Percentiles rank a stretch among this genome's conserved stretches.
These are phyloP conservation scores for Pleurotus cornucopiae DNA, from an alignment of 768 basidiomycete genomes.

Conservation along the genomic window DNA sequence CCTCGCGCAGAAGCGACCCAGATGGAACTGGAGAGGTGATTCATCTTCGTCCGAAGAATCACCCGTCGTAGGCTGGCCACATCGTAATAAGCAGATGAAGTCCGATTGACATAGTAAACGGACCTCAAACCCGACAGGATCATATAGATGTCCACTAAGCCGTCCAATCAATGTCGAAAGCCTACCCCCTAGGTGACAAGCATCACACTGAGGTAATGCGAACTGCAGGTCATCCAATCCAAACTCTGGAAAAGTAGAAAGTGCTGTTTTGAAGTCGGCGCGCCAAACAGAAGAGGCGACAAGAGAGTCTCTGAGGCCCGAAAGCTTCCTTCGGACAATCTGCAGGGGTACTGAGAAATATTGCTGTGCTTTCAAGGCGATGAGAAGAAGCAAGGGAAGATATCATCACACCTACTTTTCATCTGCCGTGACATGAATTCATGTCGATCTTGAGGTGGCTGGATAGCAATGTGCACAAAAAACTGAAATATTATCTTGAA, in stretches of 20 bases:
- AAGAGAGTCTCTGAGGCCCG: slow-evolving; percentile 66
- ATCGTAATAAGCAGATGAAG: too few species aligned
- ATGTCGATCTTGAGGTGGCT: slow-evolving; percentile 43
- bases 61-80: too few species aligned
- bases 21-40: slow-evolving; percentile 40
- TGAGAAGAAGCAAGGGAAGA: neutral
- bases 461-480: slow-evolving; percentile 78
- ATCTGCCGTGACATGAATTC: slow-evolving; percentile 51
- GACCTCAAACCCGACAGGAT: slow-evolving; percentile 66
- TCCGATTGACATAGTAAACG: slow-evolving; percentile 7
- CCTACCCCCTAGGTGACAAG: slow-evolving; percentile 73
- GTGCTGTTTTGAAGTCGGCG: slow-evolving; percentile 55
- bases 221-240: slow-evolving; percentile 48
- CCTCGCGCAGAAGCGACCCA: slow-evolving; percentile 79
- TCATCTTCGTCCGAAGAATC: slow-evolving; percentile 14
- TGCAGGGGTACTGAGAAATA: slow-evolving; percentile 74
- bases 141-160: slow-evolving; percentile 67
- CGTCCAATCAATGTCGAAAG: slow-evolving; percentile 60
- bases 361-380: slow-evolving; percentile 41
- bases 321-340: slow-evolving; percentile 64
- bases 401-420: slow-evolving; percentile 34
- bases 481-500: slow-evolving; percentile 89
- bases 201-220: slow-evolving; percentile 68
- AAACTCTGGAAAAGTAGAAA: slow-evolving; percentile 69
- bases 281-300: slow-evolving; percentile 86